A percentile compares a stretch with the other conserved stretches of the same genome.
Conservation (phyloP, 2,329 filamentous ascomycete genomes). For the Aspergillus unguis region DNA sequence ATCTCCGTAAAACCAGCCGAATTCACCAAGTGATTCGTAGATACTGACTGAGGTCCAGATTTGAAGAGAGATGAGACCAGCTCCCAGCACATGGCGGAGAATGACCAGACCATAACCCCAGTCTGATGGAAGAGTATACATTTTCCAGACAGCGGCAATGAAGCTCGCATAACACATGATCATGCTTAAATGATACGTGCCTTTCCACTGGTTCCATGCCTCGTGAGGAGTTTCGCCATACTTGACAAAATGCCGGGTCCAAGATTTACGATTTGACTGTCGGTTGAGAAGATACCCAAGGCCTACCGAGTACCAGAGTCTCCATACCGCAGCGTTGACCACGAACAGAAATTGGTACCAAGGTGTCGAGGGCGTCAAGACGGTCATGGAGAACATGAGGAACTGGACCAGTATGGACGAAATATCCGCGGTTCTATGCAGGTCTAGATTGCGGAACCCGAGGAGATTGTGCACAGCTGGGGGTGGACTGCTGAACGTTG, state of each 20-base stretch:
- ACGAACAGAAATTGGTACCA: constrained; percentile 77
- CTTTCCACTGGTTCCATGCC: constrained; percentile 98
- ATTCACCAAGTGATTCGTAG: constrained; percentile 93
- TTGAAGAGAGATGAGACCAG: constrained; percentile 77
- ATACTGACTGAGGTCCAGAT: constrained; percentile 91
- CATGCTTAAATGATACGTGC: constrained; percentile 89
- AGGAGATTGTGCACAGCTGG: constrained; percentile 77
- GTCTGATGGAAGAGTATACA: constrained; percentile 82
- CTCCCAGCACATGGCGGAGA: constrained; percentile 81
- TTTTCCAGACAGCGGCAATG: constrained; percentile 89
- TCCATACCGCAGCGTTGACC: constrained; percentile 74
- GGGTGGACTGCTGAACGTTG: constrained; percentile 52
- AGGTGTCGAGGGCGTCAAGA: constrained; percentile 73
- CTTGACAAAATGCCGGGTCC: constrained; percentile 97
- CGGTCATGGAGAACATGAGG: constrained; percentile 70
- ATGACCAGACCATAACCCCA: constrained; percentile 85
- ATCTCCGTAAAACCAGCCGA: constrained; percentile 98
- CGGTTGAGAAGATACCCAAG: constrained; percentile 79
- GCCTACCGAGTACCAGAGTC: constrained; percentile 87
- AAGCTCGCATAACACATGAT: constrained; percentile 86
- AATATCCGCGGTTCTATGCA: constrained; percentile 82
- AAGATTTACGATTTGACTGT: constrained; percentile 87
- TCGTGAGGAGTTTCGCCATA: constrained; percentile 86
- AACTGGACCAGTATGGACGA: constrained; percentile 72
- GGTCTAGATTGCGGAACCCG: constrained; percentile 77